Evolutionary conservation across 176 grass and related monocot species (phyloP), one percentile per base, ranked within the genome.

Genomic region (Oropetium thomaeum): DNA sequence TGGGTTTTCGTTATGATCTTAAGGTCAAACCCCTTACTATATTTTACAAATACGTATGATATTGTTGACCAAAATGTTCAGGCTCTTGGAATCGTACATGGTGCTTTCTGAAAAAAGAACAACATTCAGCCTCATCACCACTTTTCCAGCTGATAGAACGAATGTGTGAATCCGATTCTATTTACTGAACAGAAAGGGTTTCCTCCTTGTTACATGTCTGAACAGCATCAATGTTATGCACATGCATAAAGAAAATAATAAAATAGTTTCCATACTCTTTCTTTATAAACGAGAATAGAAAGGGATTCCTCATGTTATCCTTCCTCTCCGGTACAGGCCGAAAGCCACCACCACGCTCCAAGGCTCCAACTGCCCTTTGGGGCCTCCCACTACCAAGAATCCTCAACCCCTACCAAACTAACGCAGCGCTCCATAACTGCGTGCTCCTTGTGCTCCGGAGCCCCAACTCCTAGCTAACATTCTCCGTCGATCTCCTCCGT

Each of bases 391-490:
- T 62, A 31, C 25, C 42, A 8, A 27, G 73, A 43, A 40, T 40
- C 38, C 47, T 70, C 57, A 35, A 48, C 79, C 20, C 31, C 73
- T 78, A 72, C 79, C 73, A 71, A 70, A 65, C 78, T 63, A 29
- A 43, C 71, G 17, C 62, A 17, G 42, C 14, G 27, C 66, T 40
- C 42, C 69, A 52, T 73, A 60, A 51, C 73, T 69, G 59, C 29
- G n/a, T 1, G 8, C 64, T 29, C 7, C 76, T 26, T 52, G 7
- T 43, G 40, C 35, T 54, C 39, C 13, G 5, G 28, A 59, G 58
- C 17, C 60, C 30, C 28, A 29, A 26, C 72, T 75, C 37, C 65
- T 27, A 69, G 65, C 78, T 49, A 64, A 37, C 65, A 54, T 53
- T 42, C 73, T 31, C 64, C 58, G 58, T 65, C 78, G 47, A 51